Base-by-base conservation (phyloP, 495 filamentous ascomycete species). In the Xylaria longipes region DNA sequence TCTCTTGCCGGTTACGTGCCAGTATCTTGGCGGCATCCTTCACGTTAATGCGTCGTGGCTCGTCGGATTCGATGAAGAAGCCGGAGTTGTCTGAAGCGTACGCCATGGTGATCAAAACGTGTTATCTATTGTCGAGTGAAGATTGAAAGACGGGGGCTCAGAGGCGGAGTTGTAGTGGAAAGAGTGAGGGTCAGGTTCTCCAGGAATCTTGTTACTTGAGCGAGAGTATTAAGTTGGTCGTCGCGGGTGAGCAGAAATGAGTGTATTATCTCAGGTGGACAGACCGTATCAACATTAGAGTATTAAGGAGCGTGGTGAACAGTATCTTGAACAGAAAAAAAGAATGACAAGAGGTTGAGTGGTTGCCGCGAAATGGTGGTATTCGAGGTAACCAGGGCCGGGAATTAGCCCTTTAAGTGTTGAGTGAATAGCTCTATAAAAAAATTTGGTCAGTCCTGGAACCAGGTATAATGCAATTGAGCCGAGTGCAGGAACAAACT, bases 1-100 rank as follows among this genome's bases (percentile, higher is more conserved):
- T 89, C 78, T 92, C 89, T 82, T 97, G 94, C 75, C 87, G 89
- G 80, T 94, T 88, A 75, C 91, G 89, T 58, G 90, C 90, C 74
- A 94, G 83, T 74, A 90, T 84, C 81, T 91, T 93, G 73, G 90
- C 85, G 73, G 92, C 89, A 77, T 94, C 93, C 77, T 91, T 89
- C 74, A 85, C 86, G 73, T 90, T 89, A 31, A 83, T 84, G 64
- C 81, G 82, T 71, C 70, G 72, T 71, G 83, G 75, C 72, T 95
- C 91, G 74, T 93, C 89, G 65, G 87, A 88, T 81, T 98, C 96
- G 72, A 97, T 91, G 80, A 99, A 98, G 83, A 91, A 98, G 76
- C 87, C 92, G 80, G 79, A 82, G 77, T 89, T 86, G 56, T 77
- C 75, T 65, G 83, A 82, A 68, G 88, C 83, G 84, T 88, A 92